phyloP scores from a whole-genome alignment of 352 stramenopile genomes.

The Phytophthora aleatoria region DNA sequence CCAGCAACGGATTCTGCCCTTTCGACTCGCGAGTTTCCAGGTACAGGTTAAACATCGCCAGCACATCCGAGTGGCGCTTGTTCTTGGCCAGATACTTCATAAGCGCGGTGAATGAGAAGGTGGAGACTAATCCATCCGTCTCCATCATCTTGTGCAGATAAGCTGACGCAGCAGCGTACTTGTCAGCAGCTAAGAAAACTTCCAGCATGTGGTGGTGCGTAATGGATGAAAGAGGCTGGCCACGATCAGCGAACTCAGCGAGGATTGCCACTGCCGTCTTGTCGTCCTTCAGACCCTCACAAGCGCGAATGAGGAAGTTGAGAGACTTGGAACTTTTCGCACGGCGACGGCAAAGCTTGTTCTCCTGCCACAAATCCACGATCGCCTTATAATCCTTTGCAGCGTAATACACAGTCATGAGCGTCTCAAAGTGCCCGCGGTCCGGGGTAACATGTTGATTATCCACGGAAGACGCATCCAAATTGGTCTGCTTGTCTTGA shows the following conservation, averaged over 20 bases:
- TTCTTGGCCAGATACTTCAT: conserved; percentile 70
- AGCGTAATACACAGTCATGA: conserved; percentile 73
- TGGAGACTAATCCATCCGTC: conserved; percentile 48
- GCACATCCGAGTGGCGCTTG: conserved; percentile 43
- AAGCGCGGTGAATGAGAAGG: conserved; percentile 73
- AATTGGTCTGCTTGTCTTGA: conserved; percentile 15
- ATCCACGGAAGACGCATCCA: conserved; percentile 11
- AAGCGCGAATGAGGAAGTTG: conserved; percentile 79
- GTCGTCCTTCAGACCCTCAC: conserved; percentile 53
- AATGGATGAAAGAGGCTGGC: conserved; percentile 59
- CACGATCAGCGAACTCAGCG: conserved; percentile 64
- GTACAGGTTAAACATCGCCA: conserved; percentile 71
- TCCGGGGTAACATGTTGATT: conserved; percentile 57
- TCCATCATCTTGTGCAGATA: conserved; percentile 62
- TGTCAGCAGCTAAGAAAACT: conserved; percentile 62
- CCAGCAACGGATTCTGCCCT: conserved; percentile 57
- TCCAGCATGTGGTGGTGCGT: conserved; percentile 81
- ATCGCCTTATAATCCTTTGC: conserved; percentile 59
- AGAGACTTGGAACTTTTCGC: conserved; percentile 80
- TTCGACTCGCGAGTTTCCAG: conserved; percentile 52
- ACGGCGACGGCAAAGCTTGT: conserved; percentile 62
- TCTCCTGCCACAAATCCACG: conserved; percentile 59
- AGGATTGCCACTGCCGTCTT: conserved; percentile 51
- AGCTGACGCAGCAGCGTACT: conserved; percentile 47
- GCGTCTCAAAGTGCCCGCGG: conserved; percentile 71